A percentile compares a stretch with the other conserved stretches of the same genome.
These are phyloP conservation scores for Xerocomus minutiporus DNA, from an alignment of 1,284 basidiomycete species.

Conservation along the genomic window DNA sequence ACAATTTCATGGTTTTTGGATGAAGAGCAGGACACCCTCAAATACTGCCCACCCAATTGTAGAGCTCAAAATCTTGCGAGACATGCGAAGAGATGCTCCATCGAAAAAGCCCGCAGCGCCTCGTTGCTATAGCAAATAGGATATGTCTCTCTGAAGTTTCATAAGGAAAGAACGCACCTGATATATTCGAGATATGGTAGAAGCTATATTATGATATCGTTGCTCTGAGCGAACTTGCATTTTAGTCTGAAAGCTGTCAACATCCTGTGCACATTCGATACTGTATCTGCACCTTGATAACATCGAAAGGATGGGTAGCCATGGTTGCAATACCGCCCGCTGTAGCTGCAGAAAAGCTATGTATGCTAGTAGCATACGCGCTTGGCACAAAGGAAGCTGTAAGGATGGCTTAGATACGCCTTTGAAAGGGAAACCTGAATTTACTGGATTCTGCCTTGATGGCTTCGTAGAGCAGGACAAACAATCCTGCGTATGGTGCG, in stretches of 20 bases:
- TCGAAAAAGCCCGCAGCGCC: slow-evolving; percentile 80
- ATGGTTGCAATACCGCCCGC: slow-evolving; percentile 81
- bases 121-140: slow-evolving; percentile 48
- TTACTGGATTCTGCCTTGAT: slow-evolving; percentile 69
- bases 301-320: slow-evolving; percentile 85
- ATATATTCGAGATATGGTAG: slow-evolving; percentile 65
- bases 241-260: slow-evolving; percentile 53
- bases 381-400: slow-evolving; percentile 34
- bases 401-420: slow-evolving; percentile 14
- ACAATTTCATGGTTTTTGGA: slow-evolving; percentile 35
- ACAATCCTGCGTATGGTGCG: slow-evolving; percentile 94
- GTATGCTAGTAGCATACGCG: slow-evolving; percentile 44
- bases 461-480: slow-evolving; percentile 87
- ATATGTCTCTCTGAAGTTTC: neutral
- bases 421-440: slow-evolving; percentile 15
- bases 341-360: slow-evolving; percentile 62
- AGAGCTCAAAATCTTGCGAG: slow-evolving; percentile 85
- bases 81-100: slow-evolving; percentile 77
- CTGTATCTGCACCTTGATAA: slow-evolving; percentile 63
- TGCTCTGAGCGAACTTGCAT: slow-evolving; percentile 80
- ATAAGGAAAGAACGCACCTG: slow-evolving; percentile 41
- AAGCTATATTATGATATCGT: slow-evolving; percentile 64
- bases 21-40: slow-evolving; percentile 71
- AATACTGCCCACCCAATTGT: slow-evolving; percentile 93
- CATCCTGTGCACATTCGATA: neutral